These are phyloP conservation scores for Syzygium aqueum DNA, from an alignment of 345 rosid genomes.

Conservation along the genomic window DNA sequence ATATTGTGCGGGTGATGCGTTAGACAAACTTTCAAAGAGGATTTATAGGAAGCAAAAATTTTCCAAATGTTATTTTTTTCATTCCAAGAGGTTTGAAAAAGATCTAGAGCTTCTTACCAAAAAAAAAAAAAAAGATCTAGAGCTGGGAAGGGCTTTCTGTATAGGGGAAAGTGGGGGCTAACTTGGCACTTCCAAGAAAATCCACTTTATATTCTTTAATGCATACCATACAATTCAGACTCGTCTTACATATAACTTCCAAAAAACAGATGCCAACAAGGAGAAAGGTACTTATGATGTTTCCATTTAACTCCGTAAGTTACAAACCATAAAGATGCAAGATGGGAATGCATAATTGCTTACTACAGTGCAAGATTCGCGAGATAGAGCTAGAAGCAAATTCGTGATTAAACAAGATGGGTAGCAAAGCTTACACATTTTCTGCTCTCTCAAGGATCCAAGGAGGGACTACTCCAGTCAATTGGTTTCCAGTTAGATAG, in stretches of 20 bases:
- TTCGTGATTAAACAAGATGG: neutral
- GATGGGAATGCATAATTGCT: neutral
- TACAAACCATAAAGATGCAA: neutral
- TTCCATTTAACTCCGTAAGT: neutral
- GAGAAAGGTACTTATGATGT: neutral
- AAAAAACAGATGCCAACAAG: neutral
- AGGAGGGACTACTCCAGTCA: conserved; percentile 16
- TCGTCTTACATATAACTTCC: neutral
- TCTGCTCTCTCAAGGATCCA: conserved; percentile 8
- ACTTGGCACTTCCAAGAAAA: neutral
- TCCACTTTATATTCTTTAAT: neutral
- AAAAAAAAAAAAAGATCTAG: neutral
- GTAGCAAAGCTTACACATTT: neutral
- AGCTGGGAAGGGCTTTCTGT: neutral
- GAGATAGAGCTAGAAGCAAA: neutral
- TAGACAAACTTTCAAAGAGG: neutral
- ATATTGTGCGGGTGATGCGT: neutral
- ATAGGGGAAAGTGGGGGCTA: neutral
- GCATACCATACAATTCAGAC: neutral
- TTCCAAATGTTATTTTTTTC: neutral
- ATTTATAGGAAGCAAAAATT: neutral
- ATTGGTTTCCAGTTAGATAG: conserved; percentile 26
- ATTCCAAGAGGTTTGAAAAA: neutral
- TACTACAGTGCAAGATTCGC: neutral
- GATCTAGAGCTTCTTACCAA: neutral